Conservation (phyloP, 2,329 filamentous ascomycete genomes). For the Thelonectria discophora region DNA sequence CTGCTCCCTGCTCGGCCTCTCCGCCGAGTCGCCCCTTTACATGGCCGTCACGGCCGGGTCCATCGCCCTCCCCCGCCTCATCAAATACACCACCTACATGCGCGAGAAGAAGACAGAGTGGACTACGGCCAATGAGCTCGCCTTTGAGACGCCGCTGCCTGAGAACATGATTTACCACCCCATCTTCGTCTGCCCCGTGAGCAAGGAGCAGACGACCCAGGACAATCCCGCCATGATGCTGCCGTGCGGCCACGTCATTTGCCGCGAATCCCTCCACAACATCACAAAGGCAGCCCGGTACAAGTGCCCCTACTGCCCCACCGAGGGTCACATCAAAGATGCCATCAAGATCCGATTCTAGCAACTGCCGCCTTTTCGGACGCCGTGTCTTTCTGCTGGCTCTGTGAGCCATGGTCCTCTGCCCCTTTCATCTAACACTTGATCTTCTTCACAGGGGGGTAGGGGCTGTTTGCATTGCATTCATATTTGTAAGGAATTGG, state of each 20-base stretch:
- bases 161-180: constrained; percentile 80
- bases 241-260: constrained; percentile 93
- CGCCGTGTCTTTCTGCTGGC: background rate
- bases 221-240: constrained; percentile 96
- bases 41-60: constrained; percentile 91
- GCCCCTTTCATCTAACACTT: background rate
- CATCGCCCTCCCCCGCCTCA: constrained; percentile 86
- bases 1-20: constrained; percentile 88
- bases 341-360: constrained; percentile 76
- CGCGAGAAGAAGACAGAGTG: constrained; percentile 91
- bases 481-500: constrained; percentile 6
- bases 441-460: background rate
- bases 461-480: constrained; percentile 8
- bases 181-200: constrained; percentile 97
- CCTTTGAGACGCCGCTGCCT: constrained; percentile 74
- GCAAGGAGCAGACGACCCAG: constrained; percentile 94
- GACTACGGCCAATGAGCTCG: constrained; percentile 90
- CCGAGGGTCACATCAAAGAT: constrained; percentile 80
- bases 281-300: constrained; percentile 82
- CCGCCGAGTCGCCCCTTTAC: constrained; percentile 91
- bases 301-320: constrained; percentile 97
- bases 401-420: background rate
- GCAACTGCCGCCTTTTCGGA: background rate
- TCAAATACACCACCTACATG: constrained; percentile 90
- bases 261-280: constrained; percentile 81